Base-by-base conservation (phyloP, 768 basidiomycete genomes). In the Filobasidium floriforme region DNA sequence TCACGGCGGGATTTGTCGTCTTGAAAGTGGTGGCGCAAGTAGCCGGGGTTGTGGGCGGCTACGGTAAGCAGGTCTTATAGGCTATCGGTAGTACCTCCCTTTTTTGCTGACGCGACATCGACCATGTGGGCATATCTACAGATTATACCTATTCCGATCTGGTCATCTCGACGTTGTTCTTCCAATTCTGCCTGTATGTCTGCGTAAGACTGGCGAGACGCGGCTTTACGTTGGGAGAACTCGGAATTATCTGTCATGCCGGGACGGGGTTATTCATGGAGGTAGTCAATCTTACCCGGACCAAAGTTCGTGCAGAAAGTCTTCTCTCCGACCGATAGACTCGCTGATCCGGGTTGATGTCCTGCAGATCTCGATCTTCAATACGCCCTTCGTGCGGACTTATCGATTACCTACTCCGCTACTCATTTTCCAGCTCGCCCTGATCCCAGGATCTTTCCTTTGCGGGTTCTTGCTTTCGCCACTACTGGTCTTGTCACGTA, bases 391-490 rank as follows among this genome's bases (percentile, higher is more conserved):
- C 77, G 88, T 94, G 80, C 88, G 89, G 76, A 94, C 94, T 0
- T 96, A 89, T 74, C 88, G 94, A 46, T 82, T 92, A 6, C 92
- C 96, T 11, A 94, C 90, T 1, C 94, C 96, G 12, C 82, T 98
- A 19, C 83, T 98, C 60, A 85, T 88, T 46, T 93, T 91, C 79
- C 96, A 98, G 74, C 82, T 93, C 49, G 90, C 96, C 1, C 83
- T 98, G 55, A 88, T 99, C 57, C 89, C 89, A 4, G 96, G 96
- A 26, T 88, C 92, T 0, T 84, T 98, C 65, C 81, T 98, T 40
- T 87, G 87, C n/a, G 96, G 96, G 15, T 91, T 97, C 79, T 80
- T 97, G 9, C 84, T 99, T n/a, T 91, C 91, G 0, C 96, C 96
- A 0, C 82, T 98, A 49, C 87, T 99, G 19, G 87, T 90, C 54